These are phyloP conservation scores for Penicillium canescens DNA, from an alignment of 495 filamentous ascomycete genomes.

Conservation along the genomic window DNA sequence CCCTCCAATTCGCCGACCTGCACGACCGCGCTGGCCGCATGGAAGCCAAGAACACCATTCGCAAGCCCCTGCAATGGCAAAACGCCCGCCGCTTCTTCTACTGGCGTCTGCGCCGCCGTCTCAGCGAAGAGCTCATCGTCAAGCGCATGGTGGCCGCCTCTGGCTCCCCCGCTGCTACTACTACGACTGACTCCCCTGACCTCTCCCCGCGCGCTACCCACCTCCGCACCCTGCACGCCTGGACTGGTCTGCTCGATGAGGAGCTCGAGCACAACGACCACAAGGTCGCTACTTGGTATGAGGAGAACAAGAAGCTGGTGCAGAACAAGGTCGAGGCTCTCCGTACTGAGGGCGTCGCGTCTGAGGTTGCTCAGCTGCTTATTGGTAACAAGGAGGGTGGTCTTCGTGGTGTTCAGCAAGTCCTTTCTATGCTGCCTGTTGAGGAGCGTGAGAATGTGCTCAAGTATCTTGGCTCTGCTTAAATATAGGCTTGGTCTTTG, in stretches of 20 bases:
- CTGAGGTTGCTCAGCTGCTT: constrained; percentile 76
- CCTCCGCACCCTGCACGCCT: constrained; percentile 71
- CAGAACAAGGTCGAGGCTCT: constrained; percentile 76
- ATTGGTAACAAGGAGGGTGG: constrained; percentile 74
- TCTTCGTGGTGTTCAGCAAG: constrained; percentile 82
- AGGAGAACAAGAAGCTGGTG: constrained; percentile 86
- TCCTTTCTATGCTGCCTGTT: constrained; percentile 81
- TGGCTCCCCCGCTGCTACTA: constrained; percentile 27
- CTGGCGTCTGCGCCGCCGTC: constrained; percentile 95
- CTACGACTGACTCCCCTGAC: constrained; percentile 18
- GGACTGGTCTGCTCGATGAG: constrained; percentile 65
- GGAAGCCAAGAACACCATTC: constrained; percentile 95
- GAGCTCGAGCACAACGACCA: constrained; percentile 74
- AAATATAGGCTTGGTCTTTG: constrained; percentile 6
- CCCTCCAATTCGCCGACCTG: constrained; percentile 92
- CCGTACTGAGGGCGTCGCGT: constrained; percentile 72
- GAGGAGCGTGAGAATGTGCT: constrained; percentile 84
- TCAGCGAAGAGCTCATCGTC: constrained; percentile 95
- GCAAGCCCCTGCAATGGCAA: constrained; percentile 78
- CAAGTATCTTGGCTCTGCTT: constrained; percentile 60
- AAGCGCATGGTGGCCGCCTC: constrained; percentile 73
- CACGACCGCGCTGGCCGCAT: constrained; percentile 97
- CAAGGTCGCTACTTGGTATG: constrained; percentile 92
- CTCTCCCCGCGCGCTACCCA: constrained; percentile 57
- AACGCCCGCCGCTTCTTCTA: constrained; percentile 98